Conservation (phyloP, 352 stramenopile species). For the Peronospora destructor region DNA sequence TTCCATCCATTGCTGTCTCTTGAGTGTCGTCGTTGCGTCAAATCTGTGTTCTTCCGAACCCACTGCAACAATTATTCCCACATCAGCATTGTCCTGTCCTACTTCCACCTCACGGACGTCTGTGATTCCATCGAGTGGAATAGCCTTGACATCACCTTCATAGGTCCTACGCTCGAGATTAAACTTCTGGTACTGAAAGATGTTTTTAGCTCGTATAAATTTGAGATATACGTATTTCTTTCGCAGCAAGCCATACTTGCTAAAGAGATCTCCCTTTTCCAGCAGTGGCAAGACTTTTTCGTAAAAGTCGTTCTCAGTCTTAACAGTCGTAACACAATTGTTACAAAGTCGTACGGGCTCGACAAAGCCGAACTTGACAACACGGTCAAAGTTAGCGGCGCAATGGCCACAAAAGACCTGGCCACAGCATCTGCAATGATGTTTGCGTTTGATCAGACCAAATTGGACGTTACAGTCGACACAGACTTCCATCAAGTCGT, state of each 20-base stretch:
- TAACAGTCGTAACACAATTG: constrained; percentile 33
- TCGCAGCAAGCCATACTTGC: constrained; percentile 59
- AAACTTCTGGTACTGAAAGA: constrained; percentile 73
- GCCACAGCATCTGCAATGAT: constrained; percentile 57
- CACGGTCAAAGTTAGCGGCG: constrained; percentile 38
- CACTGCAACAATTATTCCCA: constrained; percentile 44
- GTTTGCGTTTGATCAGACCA: constrained; percentile 58
- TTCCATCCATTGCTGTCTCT: constrained; percentile 54
- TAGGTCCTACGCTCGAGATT: constrained; percentile 40
- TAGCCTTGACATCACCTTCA: constrained; percentile 52
- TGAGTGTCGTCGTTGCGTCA: constrained; percentile 37
- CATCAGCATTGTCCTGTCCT: constrained; percentile 44
- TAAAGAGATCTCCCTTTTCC: constrained; percentile 52
- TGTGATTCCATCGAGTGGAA: constrained; percentile 55
- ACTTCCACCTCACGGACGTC: constrained; percentile 41
- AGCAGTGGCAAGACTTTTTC: constrained; percentile 55
- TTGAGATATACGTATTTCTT: constrained; percentile 49
- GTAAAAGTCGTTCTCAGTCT: constrained; percentile 59
- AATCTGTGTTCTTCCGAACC: constrained; percentile 53
- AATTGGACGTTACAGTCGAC: constrained; percentile 42
- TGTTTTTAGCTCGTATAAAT: constrained; percentile 50
- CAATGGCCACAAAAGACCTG: constrained; percentile 55
- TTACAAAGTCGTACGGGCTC: constrained; percentile 55
- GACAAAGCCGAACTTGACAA: constrained; percentile 60
- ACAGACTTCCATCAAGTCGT: constrained; percentile 47